Evolutionary conservation across 495 filamentous ascomycete genomes (phyloP).

Genomic region (Aspergillus sclerotioniger): DNA sequence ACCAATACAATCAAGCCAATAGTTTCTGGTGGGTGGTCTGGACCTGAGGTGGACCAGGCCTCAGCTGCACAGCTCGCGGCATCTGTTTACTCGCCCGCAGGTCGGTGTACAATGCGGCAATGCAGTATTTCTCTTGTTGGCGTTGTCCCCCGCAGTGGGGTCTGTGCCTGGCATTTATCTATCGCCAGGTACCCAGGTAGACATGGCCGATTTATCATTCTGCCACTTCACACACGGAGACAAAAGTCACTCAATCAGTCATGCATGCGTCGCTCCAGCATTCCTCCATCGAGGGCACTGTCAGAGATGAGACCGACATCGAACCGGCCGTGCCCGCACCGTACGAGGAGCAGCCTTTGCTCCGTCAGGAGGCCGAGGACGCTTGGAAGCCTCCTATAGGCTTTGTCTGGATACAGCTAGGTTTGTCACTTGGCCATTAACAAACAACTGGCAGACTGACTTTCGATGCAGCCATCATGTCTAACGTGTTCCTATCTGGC

Average conservation of each 20-base stretch:
- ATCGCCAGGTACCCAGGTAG: not conserved
- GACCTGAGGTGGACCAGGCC: not conserved
- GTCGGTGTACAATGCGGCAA: not conserved
- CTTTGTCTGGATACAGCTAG: slow-evolving; percentile 47
- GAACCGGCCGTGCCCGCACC: not conserved
- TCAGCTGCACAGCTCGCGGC: not conserved
- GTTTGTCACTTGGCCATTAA: slow-evolving; percentile 19
- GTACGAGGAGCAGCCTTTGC: slow-evolving; percentile 39
- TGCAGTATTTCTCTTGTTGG: not conserved
- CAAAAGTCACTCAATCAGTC: not conserved
- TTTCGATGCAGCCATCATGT: slow-evolving; percentile 50
- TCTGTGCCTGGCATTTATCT: not conserved
- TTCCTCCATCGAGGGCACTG: not conserved
- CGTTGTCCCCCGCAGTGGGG: not conserved
- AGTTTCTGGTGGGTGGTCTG: too few relatives aligned
- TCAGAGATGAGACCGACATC: not conserved
- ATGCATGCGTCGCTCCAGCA: not conserved
- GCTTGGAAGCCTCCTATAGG: slow-evolving; percentile 41
- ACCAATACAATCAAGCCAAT: not conserved
- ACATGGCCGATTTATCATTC: not conserved
- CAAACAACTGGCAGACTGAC: not conserved
- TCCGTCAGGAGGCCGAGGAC: slow-evolving; percentile 25
- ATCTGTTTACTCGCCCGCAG: not conserved
- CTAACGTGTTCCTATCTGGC: slow-evolving; percentile 63
- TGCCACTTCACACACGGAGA: not conserved